phyloP scores from a whole-genome alignment of 2,329 filamentous ascomycete species.

The Biscogniauxia sp. region DNA sequence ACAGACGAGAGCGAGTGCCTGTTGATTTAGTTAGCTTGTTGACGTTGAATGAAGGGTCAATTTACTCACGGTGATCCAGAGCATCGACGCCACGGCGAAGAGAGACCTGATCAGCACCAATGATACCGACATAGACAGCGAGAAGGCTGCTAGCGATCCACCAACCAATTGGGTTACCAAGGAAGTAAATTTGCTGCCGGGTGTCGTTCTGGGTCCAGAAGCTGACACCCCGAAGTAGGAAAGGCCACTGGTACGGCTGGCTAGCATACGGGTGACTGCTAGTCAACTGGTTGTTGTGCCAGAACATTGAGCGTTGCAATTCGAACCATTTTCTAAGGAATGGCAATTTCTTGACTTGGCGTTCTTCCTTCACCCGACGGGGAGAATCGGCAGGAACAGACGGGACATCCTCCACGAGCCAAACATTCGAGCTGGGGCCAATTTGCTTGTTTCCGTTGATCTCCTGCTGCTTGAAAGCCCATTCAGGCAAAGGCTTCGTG shows the following conservation, averaged over 20 bases:
- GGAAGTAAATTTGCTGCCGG: conserved; percentile 95
- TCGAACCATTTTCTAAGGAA: conserved; percentile 96
- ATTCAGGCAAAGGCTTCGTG: conserved; percentile 90
- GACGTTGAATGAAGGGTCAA: background rate
- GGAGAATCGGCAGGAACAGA: conserved; percentile 69
- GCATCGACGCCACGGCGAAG: conserved; percentile 91
- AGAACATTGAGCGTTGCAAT: conserved; percentile 97
- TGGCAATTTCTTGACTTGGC: conserved; percentile 76
- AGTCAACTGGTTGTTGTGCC: conserved; percentile 97
- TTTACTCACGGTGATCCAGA: conserved; percentile 80
- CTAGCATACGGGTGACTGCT: conserved; percentile 96
- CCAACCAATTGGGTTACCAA: conserved; percentile 96
- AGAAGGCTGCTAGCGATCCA: conserved; percentile 92
- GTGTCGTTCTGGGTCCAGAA: conserved; percentile 99
- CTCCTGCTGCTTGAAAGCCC: conserved; percentile 95
- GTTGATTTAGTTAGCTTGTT: conserved; percentile 18
- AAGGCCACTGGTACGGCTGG: conserved; percentile 95
- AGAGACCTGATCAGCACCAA: conserved; percentile 90
- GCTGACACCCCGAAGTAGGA: conserved; percentile 92
- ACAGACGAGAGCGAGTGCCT: conserved; percentile 89
- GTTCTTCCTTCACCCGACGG: conserved; percentile 72
- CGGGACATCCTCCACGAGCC: conserved; percentile 90
- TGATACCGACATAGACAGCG: conserved; percentile 88
- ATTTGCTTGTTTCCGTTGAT: conserved; percentile 99
- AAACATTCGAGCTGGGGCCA: conserved; percentile 84